phyloP scores from a whole-genome alignment of 78 protist species.

The Creolimax fragrantissima region DNA sequence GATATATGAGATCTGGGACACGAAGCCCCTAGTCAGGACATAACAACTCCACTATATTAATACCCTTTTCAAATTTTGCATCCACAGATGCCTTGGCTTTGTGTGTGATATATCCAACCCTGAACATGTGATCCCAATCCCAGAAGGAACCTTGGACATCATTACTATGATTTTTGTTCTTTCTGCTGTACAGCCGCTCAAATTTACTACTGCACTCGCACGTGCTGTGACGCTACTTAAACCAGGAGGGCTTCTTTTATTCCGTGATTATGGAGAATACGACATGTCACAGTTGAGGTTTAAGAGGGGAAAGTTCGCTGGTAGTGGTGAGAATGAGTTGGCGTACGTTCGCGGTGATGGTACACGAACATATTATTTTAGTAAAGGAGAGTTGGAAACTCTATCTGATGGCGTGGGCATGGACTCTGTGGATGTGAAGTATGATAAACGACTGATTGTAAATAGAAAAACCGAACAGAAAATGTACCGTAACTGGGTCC shows the following conservation, averaged over 20 bases:
- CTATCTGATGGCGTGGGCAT: not conserved
- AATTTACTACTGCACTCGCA: not conserved
- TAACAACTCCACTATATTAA: no score
- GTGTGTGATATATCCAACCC: constrained; percentile 16
- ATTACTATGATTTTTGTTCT: constrained; percentile 31
- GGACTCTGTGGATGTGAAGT: not conserved
- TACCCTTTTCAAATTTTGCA: no score
- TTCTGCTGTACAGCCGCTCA: constrained; percentile 25
- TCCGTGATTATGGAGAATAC: constrained; percentile 44
- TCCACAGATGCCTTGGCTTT: not conserved
- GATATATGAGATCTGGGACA: no score
- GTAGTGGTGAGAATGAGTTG: not conserved
- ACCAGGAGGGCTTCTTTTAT: constrained; percentile 29
- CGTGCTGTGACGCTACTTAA: not conserved
- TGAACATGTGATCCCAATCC: not conserved
- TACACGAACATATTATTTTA: constrained; percentile 38
- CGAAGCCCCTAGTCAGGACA: no score
- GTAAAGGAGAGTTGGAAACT: not conserved
- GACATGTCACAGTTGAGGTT: constrained; percentile 31
- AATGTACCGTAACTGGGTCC: constrained; percentile 33
- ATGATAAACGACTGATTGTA: constrained; percentile 6
- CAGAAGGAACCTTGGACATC: not conserved
- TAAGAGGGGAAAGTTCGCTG: not conserved
- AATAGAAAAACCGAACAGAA: not conserved
- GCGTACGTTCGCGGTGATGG: constrained; percentile 40